phyloP scores from a whole-genome alignment of 257 asterid genomes.

The Paulownia fortunei region DNA sequence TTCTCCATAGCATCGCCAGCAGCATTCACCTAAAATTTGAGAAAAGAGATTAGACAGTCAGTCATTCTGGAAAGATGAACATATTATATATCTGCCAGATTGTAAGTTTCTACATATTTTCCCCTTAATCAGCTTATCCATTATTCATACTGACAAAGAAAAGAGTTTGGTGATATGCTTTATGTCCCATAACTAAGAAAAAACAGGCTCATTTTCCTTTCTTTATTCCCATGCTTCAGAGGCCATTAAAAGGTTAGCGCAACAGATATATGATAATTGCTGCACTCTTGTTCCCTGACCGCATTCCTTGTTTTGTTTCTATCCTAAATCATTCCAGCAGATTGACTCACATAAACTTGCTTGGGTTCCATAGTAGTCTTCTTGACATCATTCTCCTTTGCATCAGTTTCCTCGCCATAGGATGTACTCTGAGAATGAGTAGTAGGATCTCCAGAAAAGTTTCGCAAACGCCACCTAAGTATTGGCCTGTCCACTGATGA shows the following conservation, averaged over 20 bases:
- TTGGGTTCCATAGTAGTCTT: constrained; percentile 39
- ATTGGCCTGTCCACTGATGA: constrained; percentile 61
- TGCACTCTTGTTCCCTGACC: constrained; percentile 6
- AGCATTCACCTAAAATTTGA: constrained; percentile 45
- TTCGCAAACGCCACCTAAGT: constrained; percentile 66
- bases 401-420: constrained; percentile 31
- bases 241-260: neutral
- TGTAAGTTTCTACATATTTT: neutral
- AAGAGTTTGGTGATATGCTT: neutral
- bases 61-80: neutral
- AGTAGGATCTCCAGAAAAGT: constrained; percentile 44
- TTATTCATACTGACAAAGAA: neutral
- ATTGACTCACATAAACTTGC: constrained; percentile 50
- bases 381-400: constrained; percentile 33
- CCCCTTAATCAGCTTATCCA: neutral
- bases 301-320: neutral
- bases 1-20: constrained; percentile 39
- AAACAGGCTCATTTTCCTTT: neutral
- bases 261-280: too few relatives aligned
- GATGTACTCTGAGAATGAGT: constrained; percentile 36
- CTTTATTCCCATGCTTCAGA: neutral
- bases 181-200: neutral
- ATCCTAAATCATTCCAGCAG: neutral
- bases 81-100: neutral
- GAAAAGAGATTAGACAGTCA: too few relatives aligned